These are phyloP conservation scores for Pezicula carpinea DNA, from an alignment of 2,329 filamentous ascomycete genomes.

Conservation along the genomic window DNA sequence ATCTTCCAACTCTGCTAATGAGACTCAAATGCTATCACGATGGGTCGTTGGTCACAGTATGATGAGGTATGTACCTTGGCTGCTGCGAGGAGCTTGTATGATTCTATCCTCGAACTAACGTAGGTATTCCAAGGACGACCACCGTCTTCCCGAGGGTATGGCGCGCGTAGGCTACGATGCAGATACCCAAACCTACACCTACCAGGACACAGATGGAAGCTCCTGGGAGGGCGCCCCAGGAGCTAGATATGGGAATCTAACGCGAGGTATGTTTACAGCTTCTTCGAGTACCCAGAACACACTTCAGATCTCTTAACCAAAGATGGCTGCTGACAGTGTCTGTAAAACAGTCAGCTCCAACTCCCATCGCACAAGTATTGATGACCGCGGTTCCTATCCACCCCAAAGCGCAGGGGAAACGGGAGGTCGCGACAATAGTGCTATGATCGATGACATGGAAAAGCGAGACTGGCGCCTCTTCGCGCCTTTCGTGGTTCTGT, in stretches of 20 bases:
- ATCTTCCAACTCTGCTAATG: too few species aligned
- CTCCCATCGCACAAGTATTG: background rate
- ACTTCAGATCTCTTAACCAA: background rate
- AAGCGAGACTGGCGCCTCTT: background rate
- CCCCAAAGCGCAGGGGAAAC: background rate
- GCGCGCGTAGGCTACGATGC: conserved; percentile 51
- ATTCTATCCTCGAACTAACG: background rate
- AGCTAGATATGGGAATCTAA: conserved; percentile 42
- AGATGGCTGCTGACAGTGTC: background rate
- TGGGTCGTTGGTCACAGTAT: too few species aligned
- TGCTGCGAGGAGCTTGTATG: too few species aligned
- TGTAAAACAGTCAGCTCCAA: background rate
- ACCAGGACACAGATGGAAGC: conserved; percentile 42
- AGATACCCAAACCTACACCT: conserved; percentile 49
- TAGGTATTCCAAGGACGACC: conserved; percentile 32
- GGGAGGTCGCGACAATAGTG: background rate
- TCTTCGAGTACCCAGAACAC: too few species aligned
- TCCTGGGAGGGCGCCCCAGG: conserved; percentile 48
- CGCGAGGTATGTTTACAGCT: conserved; percentile 10
- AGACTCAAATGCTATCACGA: too few species aligned
- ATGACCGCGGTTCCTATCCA: background rate
- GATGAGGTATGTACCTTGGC: too few species aligned
- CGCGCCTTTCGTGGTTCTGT: background rate
- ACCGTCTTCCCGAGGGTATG: conserved; percentile 52
- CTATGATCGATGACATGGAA: background rate